Conservation (phyloP, 2,329 filamentous ascomycete species). For the Pseudogymnoascus sp. region DNA sequence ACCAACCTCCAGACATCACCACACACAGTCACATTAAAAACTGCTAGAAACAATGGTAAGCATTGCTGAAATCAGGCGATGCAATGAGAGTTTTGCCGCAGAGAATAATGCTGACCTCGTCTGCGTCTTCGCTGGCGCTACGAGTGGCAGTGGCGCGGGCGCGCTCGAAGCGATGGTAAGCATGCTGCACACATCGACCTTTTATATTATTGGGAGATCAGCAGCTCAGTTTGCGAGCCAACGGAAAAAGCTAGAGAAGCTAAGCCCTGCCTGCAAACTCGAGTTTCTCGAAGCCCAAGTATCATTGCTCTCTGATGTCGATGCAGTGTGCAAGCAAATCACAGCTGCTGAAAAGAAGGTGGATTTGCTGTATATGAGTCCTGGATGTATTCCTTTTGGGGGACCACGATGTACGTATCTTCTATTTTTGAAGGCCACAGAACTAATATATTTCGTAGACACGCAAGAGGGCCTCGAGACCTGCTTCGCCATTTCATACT, state of each 20-base stretch:
- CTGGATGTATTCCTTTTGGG: conserved; percentile 29
- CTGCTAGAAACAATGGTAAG: conserved; percentile 16
- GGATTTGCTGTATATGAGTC: conserved; percentile 40
- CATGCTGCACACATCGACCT: conserved; percentile 12
- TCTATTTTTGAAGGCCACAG: conserved; percentile 11
- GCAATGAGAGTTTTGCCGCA: conserved; percentile 10
- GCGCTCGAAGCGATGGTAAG: conserved; percentile 12
- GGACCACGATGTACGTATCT: conserved; percentile 21
- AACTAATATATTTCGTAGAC: conserved; percentile 32
- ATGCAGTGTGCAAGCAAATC: conserved; percentile 40
- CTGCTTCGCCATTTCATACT: conserved; percentile 44
- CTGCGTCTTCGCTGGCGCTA: conserved; percentile 42
- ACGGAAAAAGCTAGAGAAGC: conserved; percentile 32
- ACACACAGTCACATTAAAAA: not conserved
- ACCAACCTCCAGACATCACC: not conserved
- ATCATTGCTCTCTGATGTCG: conserved; percentile 42
- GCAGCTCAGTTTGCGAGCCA: not conserved
- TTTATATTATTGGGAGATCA: not conserved
- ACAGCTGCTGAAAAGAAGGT: conserved; percentile 34
- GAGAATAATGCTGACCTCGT: conserved; percentile 28
- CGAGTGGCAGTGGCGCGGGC: conserved; percentile 37
- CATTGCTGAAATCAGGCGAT: not conserved
- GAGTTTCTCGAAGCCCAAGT: conserved; percentile 43
- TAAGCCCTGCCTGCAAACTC: conserved; percentile 38
- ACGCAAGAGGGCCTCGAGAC: conserved; percentile 49